Conservation (phyloP, 164 flowering plant genomes). For the Brasenia schreberi region DNA sequence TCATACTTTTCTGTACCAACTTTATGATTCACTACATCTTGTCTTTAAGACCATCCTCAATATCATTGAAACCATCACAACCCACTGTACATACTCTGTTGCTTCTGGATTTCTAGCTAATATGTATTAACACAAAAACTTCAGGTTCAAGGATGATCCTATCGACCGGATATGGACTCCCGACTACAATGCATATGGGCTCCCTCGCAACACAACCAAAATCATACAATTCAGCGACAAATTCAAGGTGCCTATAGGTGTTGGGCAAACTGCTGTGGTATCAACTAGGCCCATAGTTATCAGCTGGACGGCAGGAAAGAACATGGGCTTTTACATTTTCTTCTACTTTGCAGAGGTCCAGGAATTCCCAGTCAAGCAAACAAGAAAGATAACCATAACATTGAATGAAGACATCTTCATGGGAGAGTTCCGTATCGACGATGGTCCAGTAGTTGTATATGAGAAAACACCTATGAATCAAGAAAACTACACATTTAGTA, state of each 20-base stretch:
- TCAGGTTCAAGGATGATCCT: neutral
- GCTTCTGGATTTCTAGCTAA: neutral
- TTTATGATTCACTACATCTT: too few relatives aligned
- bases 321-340: neutral
- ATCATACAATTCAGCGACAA: neutral
- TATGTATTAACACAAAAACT: neutral
- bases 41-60: too few relatives aligned
- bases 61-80: neutral
- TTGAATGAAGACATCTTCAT: neutral
- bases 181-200: neutral
- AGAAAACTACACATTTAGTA: neutral
- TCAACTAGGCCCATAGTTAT: neutral
- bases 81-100: neutral
- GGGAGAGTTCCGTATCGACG: too few relatives aligned
- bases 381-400: neutral
- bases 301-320: neutral
- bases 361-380: neutral
- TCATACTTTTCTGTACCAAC: too few relatives aligned
- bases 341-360: neutral
- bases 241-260: neutral
- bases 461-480: neutral
- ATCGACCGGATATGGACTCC: neutral
- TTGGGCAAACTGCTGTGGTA: neutral
- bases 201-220: neutral
- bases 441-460: too few relatives aligned